phyloP scores from a whole-genome alignment of 2,329 filamentous ascomycete genomes.

The Penicillium sp. region DNA sequence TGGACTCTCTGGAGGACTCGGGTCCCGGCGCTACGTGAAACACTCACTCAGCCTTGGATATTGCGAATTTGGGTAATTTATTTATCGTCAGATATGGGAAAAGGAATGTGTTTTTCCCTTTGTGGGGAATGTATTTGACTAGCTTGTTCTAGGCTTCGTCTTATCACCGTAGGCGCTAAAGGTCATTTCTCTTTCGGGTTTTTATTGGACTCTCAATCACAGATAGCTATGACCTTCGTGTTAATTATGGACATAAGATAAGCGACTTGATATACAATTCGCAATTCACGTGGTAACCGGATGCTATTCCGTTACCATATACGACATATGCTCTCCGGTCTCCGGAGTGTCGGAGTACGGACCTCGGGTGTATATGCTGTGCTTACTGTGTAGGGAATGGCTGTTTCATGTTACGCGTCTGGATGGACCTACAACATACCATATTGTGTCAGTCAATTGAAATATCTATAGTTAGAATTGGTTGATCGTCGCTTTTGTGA shows the following conservation, averaged over 20 bases:
- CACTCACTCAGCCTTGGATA: background rate
- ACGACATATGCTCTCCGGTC: background rate
- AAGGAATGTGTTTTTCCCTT: background rate
- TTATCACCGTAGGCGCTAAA: background rate
- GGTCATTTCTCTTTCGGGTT: background rate
- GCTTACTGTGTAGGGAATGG: background rate
- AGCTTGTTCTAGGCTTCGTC: background rate
- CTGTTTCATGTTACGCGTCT: background rate
- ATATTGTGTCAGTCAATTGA: background rate
- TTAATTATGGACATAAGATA: background rate
- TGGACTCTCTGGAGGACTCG: background rate
- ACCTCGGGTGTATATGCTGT: background rate
- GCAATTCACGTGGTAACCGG: background rate
- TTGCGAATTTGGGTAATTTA: background rate
- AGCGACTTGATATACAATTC: background rate
- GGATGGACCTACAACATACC: background rate
- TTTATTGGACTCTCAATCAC: background rate
- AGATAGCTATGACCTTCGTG: background rate
- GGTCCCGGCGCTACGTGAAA: constrained; percentile 7
- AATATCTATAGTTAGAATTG: background rate
- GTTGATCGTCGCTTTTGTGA: background rate
- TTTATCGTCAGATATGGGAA: background rate
- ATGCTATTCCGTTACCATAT: background rate
- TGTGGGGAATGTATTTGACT: background rate
- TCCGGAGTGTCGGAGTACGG: background rate